Percentiles rank a stretch among this genome's conserved stretches.
phyloP scores from a whole-genome alignment of 2,329 filamentous ascomycete species.

The Exophiala alcalophila region DNA sequence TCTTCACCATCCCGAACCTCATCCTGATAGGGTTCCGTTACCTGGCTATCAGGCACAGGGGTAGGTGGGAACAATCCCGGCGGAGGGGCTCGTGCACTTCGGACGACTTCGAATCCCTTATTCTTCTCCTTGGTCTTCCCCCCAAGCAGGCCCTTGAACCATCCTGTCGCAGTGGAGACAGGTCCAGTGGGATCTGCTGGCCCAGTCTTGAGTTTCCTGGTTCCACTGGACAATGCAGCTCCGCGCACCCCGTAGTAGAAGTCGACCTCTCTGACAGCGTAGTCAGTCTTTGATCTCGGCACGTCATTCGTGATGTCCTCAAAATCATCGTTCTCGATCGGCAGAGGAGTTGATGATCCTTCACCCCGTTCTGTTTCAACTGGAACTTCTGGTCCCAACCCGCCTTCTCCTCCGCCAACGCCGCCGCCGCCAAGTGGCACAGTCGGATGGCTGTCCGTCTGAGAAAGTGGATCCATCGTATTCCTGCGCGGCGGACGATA shows the following conservation, averaged over 20 bases:
- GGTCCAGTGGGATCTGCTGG: conserved; percentile 92
- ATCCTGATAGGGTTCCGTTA: conserved; percentile 62
- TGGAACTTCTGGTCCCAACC: conserved; percentile 41
- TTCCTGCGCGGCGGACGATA: conserved; percentile 78
- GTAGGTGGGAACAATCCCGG: conserved; percentile 57
- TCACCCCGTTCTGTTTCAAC: conserved; percentile 43
- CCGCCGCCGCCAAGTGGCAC: too few relatives aligned
- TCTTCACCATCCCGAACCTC: conserved; percentile 42
- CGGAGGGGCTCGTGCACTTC: conserved; percentile 81
- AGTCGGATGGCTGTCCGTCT: conserved; percentile 40
- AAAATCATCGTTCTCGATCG: conserved; percentile 38
- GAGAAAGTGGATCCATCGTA: conserved; percentile 52
- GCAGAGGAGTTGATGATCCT: conserved; percentile 32
- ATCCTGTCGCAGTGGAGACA: conserved; percentile 82
- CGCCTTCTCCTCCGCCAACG: too few relatives aligned
- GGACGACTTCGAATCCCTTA: conserved; percentile 95
- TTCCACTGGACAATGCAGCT: conserved; percentile 78
- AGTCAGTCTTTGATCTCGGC: conserved; percentile 58
- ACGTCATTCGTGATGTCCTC: conserved; percentile 44
- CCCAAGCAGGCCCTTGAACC: conserved; percentile 76
- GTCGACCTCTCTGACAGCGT: conserved; percentile 84
- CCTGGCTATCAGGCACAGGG: conserved; percentile 49
- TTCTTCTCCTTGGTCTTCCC: conserved; percentile 90
- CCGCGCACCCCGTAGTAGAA: conserved; percentile 95
- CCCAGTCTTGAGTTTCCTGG: conserved; percentile 84